These are phyloP conservation scores for Eucalyptus pauciflora DNA, from an alignment of 345 rosid species.

Conservation along the genomic window DNA sequence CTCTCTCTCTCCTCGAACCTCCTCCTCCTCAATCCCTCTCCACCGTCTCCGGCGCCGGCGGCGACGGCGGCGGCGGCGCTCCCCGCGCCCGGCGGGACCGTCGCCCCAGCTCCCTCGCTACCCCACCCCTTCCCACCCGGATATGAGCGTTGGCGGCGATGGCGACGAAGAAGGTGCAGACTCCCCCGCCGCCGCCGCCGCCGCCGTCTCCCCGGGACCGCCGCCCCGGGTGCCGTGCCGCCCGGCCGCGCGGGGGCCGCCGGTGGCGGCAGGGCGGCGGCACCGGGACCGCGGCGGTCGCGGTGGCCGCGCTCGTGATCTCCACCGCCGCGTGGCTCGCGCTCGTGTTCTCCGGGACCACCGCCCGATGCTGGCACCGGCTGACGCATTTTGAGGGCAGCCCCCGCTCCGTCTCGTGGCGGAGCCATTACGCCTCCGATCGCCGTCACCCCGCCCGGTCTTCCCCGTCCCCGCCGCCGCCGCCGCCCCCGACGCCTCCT, in stretches of 20 bases:
- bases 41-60: neutral
- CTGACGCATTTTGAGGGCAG: conserved; percentile 9
- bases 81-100: neutral
- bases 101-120: neutral
- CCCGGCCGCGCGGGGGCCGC: conserved; percentile 18
- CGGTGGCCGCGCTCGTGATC: conserved; percentile 46
- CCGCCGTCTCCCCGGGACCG: neutral
- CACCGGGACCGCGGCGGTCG: conserved; percentile 35
- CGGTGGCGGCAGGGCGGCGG: conserved; percentile 38
- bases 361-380: conserved; percentile 35
- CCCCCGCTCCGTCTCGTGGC: neutral
- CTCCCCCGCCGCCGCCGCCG: neutral
- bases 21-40: neutral
- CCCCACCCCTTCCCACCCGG: neutral
- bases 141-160: conserved; percentile 6
- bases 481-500: neutral
- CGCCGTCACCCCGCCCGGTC: neutral
- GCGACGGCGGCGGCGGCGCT: neutral
- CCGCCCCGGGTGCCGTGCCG: conserved; percentile 2
- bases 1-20: neutral
- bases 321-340: conserved; percentile 77
- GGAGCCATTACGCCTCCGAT: conserved; percentile 28
- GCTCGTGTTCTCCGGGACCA: conserved; percentile 62
- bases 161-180: neutral
- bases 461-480: neutral